A percentile compares a stretch with the other conserved stretches of the same genome.
Evolutionary conservation across 108 stramenopile species (phyloP).

Genomic region (Cyclotella atomus): DNA sequence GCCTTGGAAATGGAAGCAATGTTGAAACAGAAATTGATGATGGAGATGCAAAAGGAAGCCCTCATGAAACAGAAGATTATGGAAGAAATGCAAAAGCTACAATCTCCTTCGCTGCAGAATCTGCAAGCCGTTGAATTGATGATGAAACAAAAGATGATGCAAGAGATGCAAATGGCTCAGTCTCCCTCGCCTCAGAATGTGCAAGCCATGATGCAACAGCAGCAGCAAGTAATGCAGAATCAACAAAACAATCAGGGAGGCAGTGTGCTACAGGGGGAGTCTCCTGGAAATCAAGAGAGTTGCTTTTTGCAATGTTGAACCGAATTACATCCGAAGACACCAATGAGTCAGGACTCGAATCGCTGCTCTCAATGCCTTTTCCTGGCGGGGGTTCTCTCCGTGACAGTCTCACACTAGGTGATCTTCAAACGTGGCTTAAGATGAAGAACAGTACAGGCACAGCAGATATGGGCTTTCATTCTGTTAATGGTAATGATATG

Average conservation of each 20-base stretch:
- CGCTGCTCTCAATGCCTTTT: not conserved
- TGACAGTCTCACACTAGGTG: not conserved
- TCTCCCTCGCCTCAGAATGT: not conserved
- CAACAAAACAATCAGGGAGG: not conserved
- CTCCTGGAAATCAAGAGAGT: not conserved
- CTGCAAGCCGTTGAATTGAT: too few species aligned
- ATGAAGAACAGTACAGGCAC: not conserved
- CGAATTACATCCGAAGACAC: not conserved
- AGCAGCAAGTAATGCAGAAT: not conserved
- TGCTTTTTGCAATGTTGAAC: not conserved
- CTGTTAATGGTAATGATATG: constrained; percentile 9
- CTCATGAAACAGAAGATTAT: too few species aligned
- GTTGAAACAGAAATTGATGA: too few species aligned
- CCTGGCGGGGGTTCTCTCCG: not conserved
- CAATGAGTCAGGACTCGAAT: not conserved
- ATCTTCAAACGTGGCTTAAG: constrained; percentile 12
- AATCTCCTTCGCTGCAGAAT: too few species aligned
- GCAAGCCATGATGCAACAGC: not conserved
- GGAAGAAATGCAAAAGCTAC: too few species aligned
- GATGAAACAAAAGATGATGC: too few species aligned
- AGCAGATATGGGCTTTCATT: constrained; percentile 7
- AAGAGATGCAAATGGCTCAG: not conserved
- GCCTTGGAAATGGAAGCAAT: too few species aligned
- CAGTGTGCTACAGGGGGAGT: not conserved
- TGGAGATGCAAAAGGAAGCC: too few species aligned